Percentiles rank a stretch among this genome's conserved stretches.
Evolutionary conservation across 768 basidiomycete species (phyloP).

Genomic region (Amylocystis lapponica): DNA sequence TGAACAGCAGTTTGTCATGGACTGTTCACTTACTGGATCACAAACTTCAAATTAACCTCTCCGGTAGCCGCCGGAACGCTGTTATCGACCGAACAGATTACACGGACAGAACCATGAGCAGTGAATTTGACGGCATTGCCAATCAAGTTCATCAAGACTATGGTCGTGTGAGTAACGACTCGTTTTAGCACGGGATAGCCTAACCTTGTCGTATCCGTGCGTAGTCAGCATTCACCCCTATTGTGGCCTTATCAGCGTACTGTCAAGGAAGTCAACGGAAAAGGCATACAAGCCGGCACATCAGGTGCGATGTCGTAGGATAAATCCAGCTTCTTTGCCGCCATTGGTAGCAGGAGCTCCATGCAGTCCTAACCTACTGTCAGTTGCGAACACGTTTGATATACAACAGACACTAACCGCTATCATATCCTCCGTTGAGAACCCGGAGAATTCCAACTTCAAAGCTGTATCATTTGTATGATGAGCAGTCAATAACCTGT

Average conservation of each 20-base stretch:
- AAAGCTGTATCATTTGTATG: conserved; percentile 39
- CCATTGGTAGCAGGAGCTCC: conserved; percentile 71
- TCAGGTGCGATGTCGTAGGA: conserved; percentile 65
- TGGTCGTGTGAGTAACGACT: neutral
- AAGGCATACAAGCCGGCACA: conserved; percentile 54
- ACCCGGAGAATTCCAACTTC: conserved; percentile 63
- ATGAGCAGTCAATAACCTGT: neutral
- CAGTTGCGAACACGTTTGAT: conserved; percentile 67
- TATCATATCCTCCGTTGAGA: conserved; percentile 64
- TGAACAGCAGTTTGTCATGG: no score
- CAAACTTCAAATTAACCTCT: conserved; percentile 55
- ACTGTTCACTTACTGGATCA: conserved; percentile 47
- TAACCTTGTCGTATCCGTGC: conserved; percentile 68
- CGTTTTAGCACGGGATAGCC: conserved; percentile 1
- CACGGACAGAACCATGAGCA: conserved; percentile 53
- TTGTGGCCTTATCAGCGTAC: conserved; percentile 41
- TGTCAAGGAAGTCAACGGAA: conserved; percentile 1
- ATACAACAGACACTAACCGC: conserved; percentile 50
- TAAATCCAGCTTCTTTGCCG: conserved; percentile 66
- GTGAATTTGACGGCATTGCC: conserved; percentile 79
- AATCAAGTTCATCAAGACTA: conserved; percentile 73
- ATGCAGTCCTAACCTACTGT: conserved; percentile 73
- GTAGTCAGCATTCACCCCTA: conserved; percentile 70
- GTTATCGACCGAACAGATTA: conserved; percentile 52
- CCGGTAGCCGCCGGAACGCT: conserved; percentile 26